These are phyloP conservation scores for Lactifluus volemus DNA, from an alignment of 768 basidiomycete genomes.

Conservation along the genomic window DNA sequence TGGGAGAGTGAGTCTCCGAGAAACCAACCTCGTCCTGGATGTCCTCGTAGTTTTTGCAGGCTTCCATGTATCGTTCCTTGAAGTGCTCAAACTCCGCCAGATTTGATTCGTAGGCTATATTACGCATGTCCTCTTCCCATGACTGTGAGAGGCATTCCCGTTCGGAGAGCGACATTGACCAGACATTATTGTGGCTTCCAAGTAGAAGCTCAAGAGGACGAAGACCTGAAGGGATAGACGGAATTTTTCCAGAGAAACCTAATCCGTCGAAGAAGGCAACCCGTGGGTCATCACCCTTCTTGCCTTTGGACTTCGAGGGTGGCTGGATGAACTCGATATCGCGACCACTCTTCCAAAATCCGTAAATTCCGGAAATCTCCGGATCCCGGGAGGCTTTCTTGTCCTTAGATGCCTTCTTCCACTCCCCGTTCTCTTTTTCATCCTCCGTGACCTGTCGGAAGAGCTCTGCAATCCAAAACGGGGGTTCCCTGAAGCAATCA, in stretches of 20 bases:
- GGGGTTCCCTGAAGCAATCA: constrained; percentile 34
- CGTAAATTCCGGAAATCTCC: constrained; percentile 10
- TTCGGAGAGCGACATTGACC: constrained; percentile 47
- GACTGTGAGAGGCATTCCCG: constrained; percentile 34
- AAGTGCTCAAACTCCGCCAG: constrained; percentile 36
- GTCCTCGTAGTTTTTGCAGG: constrained; percentile 29
- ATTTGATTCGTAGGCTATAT: constrained; percentile 24
- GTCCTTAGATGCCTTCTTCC: background rate
- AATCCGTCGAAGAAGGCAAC: constrained; percentile 31
- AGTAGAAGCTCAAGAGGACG: constrained; percentile 34
- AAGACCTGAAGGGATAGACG: constrained; percentile 29
- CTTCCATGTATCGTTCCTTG: constrained; percentile 35
- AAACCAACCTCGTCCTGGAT: constrained; percentile 46
- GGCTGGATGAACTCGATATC: constrained; percentile 17
- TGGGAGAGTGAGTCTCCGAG: background rate
- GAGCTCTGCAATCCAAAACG: constrained; percentile 22
- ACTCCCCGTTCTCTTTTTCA: constrained; percentile 13
- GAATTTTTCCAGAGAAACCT: constrained; percentile 28
- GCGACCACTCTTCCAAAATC: constrained; percentile 11
- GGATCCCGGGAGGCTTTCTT: background rate
- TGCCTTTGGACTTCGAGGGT: background rate
- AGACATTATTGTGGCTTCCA: constrained; percentile 31
- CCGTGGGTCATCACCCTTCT: background rate
- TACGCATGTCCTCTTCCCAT: constrained; percentile 41
- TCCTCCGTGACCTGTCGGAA: background rate